Evolutionary conservation across 2,329 filamentous ascomycete genomes (phyloP).

Genomic region (Lasiodiplodia citricola): DNA sequence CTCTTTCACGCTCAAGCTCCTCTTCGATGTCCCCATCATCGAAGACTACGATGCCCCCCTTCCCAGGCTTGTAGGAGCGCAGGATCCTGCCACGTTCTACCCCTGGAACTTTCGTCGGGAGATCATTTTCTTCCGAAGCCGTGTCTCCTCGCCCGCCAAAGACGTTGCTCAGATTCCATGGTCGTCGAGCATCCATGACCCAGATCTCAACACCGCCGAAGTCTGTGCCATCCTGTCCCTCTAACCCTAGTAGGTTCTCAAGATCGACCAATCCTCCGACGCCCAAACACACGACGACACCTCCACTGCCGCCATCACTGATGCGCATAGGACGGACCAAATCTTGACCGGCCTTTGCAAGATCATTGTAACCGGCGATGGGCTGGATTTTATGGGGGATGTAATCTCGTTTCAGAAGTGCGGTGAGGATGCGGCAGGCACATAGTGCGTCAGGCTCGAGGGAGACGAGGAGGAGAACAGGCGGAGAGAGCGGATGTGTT

Average conservation of each 20-base stretch:
- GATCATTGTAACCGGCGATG: conserved; percentile 88
- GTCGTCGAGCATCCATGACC: conserved; percentile 88
- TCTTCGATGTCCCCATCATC: conserved; percentile 96
- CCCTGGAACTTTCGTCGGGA: conserved; percentile 54
- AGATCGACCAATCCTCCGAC: conserved; percentile 92
- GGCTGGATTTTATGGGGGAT: conserved; percentile 98
- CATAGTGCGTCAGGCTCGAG: conserved; percentile 96
- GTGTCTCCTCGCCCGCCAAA: conserved; percentile 67
- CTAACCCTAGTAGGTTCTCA: conserved; percentile 77
- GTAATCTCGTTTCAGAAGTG: conserved; percentile 95
- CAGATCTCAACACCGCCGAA: conserved; percentile 92
- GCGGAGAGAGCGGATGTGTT: conserved; percentile 87
- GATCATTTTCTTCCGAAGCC: conserved; percentile 34
- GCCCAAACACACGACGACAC: conserved; percentile 88
- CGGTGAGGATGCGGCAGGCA: conserved; percentile 90
- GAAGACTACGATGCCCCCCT: conserved; percentile 89
- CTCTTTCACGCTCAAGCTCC: conserved; percentile 73
- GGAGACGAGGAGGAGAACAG: conserved; percentile 88
- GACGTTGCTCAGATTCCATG: conserved; percentile 93
- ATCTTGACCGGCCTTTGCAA: conserved; percentile 78
- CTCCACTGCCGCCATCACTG: conserved; percentile 80
- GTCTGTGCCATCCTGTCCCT: conserved; percentile 68
- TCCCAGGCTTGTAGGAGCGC: conserved; percentile 74
- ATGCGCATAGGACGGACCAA: conserved; percentile 87
- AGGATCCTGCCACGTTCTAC: conserved; percentile 75